Conservation (phyloP, 352 stramenopile genomes). For the Phytopythium ostracodes region DNA sequence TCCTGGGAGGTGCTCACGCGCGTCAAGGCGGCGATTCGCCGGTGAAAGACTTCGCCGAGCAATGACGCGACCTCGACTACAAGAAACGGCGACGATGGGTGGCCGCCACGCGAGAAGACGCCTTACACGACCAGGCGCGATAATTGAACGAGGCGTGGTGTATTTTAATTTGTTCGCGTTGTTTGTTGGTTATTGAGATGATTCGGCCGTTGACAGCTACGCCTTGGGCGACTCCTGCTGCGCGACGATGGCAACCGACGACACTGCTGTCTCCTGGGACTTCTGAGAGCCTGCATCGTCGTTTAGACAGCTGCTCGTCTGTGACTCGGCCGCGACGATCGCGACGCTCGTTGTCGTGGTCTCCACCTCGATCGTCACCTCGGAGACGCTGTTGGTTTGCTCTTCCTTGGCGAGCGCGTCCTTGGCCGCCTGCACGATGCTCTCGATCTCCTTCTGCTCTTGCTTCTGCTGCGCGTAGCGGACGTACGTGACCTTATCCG, state of each 20-base stretch:
- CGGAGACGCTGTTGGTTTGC: background rate
- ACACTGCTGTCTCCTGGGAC: background rate
- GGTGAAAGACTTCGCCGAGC: constrained; percentile 1
- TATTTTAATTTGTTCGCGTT: background rate
- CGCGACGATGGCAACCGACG: background rate
- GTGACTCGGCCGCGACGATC: background rate
- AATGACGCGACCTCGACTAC: background rate
- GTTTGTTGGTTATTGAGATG: background rate
- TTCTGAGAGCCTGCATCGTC: background rate
- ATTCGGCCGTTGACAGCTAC: background rate
- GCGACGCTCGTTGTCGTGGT: background rate
- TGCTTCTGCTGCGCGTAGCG: constrained; percentile 43
- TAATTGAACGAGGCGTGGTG: background rate
- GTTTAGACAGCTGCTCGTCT: background rate
- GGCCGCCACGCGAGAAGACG: background rate
- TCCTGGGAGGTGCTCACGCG: constrained; percentile 44
- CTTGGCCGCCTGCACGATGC: constrained; percentile 19
- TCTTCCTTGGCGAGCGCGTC: constrained; percentile 15
- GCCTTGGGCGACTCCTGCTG: background rate
- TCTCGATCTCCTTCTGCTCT: constrained; percentile 16
- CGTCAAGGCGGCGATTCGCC: constrained; percentile 19
- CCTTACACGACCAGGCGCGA: background rate
- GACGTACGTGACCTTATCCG: constrained; percentile 51
- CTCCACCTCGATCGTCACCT: background rate
- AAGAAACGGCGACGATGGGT: background rate